These are phyloP conservation scores for Thermomucor indicae-seudaticae DNA, from an alignment of 371 early-diverging fungal species.

Conservation along the genomic window DNA sequence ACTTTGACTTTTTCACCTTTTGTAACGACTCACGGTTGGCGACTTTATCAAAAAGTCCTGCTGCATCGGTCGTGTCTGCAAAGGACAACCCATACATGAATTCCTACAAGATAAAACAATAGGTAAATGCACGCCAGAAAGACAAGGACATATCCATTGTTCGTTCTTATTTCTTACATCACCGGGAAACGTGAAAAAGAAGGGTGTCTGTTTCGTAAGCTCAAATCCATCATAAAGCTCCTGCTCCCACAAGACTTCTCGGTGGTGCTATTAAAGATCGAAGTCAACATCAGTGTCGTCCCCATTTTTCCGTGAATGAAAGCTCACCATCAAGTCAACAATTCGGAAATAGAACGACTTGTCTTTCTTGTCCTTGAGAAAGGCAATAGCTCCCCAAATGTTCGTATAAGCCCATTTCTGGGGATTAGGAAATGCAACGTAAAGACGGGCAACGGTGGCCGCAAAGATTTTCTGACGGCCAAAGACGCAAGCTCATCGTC, in stretches of 20 bases:
- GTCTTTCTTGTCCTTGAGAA: conserved; percentile 62
- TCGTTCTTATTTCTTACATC: conserved; percentile 57
- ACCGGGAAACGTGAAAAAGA: conserved; percentile 82
- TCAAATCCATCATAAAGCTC: conserved; percentile 78
- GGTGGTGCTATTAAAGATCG: conserved; percentile 33
- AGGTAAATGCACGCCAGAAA: background rate
- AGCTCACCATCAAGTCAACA: conserved; percentile 70
- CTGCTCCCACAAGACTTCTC: conserved; percentile 78
- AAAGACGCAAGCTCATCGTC: background rate
- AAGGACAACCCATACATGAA: conserved; percentile 83
- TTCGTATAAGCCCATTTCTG: conserved; percentile 72
- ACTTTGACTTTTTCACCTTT: conserved; percentile 36
- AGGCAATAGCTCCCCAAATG: conserved; percentile 77
- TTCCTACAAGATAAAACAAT: conserved; percentile 57
- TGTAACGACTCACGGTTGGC: conserved; percentile 46
- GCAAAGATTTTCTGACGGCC: conserved; percentile 75
- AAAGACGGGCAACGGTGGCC: conserved; percentile 81
- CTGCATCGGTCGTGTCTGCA: conserved; percentile 79
- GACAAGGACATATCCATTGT: background rate
- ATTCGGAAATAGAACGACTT: conserved; percentile 68
- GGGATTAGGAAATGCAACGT: conserved; percentile 74
- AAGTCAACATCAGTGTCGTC: background rate
- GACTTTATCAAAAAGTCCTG: conserved; percentile 69
- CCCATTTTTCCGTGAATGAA: background rate
- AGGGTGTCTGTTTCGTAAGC: conserved; percentile 68